Conservation (phyloP, 495 filamentous ascomycete genomes). For the Hyphodiscus hymeniophilus region DNA sequence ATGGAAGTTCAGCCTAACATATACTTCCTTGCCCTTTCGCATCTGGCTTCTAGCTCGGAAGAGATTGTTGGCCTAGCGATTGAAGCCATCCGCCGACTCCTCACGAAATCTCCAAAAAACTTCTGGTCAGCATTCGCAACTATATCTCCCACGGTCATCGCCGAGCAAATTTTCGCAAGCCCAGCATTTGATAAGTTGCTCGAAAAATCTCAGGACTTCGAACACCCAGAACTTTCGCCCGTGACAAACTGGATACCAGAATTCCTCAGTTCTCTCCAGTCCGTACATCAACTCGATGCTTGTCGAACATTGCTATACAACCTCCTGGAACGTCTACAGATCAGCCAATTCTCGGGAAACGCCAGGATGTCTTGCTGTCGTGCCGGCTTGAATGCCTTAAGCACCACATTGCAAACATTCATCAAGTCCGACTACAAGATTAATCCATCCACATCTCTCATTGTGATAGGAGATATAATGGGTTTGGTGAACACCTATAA, state of each 20-base stretch:
- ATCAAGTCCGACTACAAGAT: constrained; percentile 30
- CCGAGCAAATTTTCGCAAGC: constrained; percentile 69
- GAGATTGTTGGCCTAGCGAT: constrained; percentile 53
- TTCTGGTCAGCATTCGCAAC: constrained; percentile 84
- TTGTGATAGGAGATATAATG: constrained; percentile 43
- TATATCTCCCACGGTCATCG: constrained; percentile 62
- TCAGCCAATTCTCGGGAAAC: constrained; percentile 33
- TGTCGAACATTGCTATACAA: constrained; percentile 63
- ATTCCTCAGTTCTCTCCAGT: constrained; percentile 68
- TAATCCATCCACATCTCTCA: constrained; percentile 37
- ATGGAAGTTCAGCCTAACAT: constrained; percentile 65
- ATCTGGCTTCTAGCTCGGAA: constrained; percentile 52
- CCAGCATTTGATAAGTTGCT: constrained; percentile 57
- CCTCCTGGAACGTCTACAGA: constrained; percentile 59
- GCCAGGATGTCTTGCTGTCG: constrained; percentile 25
- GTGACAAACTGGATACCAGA: constrained; percentile 58
- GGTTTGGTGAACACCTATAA: constrained; percentile 40
- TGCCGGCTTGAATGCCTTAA: constrained; percentile 37
- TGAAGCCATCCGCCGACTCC: constrained; percentile 53
- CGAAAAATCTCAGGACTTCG: constrained; percentile 43
- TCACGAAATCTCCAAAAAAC: constrained; percentile 64
- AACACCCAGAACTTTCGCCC: constrained; percentile 48
- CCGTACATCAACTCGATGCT: constrained; percentile 59
- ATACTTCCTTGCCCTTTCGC: constrained; percentile 66
- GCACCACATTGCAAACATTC: constrained; percentile 36